phyloP scores from a whole-genome alignment of 805 yeast genomes.

The Metschnikowia bowlesiae region DNA sequence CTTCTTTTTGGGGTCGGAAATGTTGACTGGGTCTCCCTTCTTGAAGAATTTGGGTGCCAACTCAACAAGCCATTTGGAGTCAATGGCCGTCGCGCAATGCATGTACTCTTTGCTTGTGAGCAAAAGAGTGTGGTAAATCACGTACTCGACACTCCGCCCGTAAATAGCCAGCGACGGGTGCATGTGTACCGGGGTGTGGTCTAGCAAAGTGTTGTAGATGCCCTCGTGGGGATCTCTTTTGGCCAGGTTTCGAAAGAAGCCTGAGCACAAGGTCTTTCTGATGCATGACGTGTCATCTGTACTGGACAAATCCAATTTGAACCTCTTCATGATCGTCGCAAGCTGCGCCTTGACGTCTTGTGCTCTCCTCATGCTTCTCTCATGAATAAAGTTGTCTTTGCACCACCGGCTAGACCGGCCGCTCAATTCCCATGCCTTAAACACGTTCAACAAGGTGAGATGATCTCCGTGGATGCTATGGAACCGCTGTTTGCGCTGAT shows the following conservation, averaged over 20 bases:
- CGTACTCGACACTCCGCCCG: slow-evolving; percentile 64
- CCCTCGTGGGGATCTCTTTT: slow-evolving; percentile 57
- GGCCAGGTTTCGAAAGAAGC: slow-evolving; percentile 64
- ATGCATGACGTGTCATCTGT: slow-evolving; percentile 56
- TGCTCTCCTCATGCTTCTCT: slow-evolving; percentile 70
- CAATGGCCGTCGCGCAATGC: slow-evolving; percentile 82
- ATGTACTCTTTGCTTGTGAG: slow-evolving; percentile 86
- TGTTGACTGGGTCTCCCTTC: slow-evolving; percentile 47
- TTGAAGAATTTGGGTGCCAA: slow-evolving; percentile 72
- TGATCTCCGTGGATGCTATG: slow-evolving; percentile 81
- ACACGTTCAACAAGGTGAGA: slow-evolving; percentile 75
- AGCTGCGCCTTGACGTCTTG: slow-evolving; percentile 78
- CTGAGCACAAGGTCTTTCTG: slow-evolving; percentile 60
- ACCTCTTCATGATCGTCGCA: slow-evolving; percentile 47
- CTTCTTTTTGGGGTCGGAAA: slow-evolving; percentile 49
- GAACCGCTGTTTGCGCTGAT: slow-evolving; percentile 67
- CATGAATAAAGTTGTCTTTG: slow-evolving; percentile 73
- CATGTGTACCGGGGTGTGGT: slow-evolving; percentile 67
- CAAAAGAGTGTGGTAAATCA: slow-evolving; percentile 75
- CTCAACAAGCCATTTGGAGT: slow-evolving; percentile 74
- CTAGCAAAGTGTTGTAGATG: slow-evolving; percentile 54
- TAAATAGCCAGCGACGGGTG: slow-evolving; percentile 84
- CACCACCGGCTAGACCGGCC: slow-evolving; percentile 72
- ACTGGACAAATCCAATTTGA: slow-evolving; percentile 41
- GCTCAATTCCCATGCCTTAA: slow-evolving; percentile 61